Base-by-base conservation (phyloP, 768 basidiomycete species). In the Cystobasidium ongulense region DNA sequence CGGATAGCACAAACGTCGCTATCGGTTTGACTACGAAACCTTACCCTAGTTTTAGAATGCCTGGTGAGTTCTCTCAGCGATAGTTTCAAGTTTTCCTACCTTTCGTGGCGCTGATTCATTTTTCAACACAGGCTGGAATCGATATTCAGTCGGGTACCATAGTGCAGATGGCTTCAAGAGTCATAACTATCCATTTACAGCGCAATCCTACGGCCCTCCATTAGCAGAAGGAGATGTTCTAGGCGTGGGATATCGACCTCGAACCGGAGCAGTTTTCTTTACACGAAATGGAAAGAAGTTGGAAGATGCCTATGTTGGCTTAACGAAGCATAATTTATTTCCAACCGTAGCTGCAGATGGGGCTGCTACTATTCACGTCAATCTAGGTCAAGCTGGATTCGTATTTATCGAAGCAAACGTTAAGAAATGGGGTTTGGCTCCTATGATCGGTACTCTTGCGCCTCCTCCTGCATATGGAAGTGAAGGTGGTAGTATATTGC, bases 341-440 rank as follows among this genome's bases (percentile, higher is more conserved):
- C 96, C 96, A 70, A 93, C 92, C 62, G 88, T 99, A 68, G 96
- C 95, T 57, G 93, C 95, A 21, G 91, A 95, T 79, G 94, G 95
- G 0, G 91, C 95, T 4, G 95, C 92, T 81, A 94, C 90, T 76
- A 88, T 99, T 8, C 96, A 99, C 78, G 91, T 97, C 79, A 99
- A 99, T 81, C 86, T 99, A 17, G 96, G 96, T 8, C 96, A 98
- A 82, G 89, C 91, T 3, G 96, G 96, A 3, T 99, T 99, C 80
- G 96, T 98, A 43, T 98, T 96, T 78, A 97, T 99, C 78, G 96
- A 99, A 82, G 96, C 96, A 38, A 97, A 99, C 80, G 96, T 99
- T 75, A 99, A 99, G 86, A 98, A 97, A 81, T 99, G 96, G 96
- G 96, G 96, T 21, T 82, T 98, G 36, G 96, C 96, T 38, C 96